Percentiles rank a stretch among this genome's conserved stretches.
phyloP scores from a whole-genome alignment of 2,329 filamentous ascomycete species.

The Karstenula rhodostoma region DNA sequence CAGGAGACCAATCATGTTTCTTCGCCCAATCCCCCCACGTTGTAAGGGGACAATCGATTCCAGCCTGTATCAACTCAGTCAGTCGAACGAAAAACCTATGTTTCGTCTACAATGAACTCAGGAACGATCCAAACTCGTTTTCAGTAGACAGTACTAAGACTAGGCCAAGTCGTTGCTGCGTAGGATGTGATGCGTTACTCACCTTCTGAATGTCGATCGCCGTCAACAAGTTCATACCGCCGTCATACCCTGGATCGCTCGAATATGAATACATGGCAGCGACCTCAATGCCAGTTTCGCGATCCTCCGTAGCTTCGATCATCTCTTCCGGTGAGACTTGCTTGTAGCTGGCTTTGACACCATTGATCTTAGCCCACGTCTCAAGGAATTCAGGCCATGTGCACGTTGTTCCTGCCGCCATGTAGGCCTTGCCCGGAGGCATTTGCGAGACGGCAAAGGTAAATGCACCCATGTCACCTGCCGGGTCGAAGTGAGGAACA shows the following conservation, averaged over 20 bases:
- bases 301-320: slow-evolving; percentile 22
- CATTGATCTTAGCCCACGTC: slow-evolving; percentile 32
- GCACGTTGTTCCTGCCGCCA: slow-evolving; percentile 30
- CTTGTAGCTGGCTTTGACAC: slow-evolving; percentile 17
- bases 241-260: slow-evolving; percentile 42
- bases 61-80: neutral
- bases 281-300: slow-evolving; percentile 23
- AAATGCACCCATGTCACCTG: slow-evolving; percentile 29
- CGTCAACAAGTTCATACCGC: slow-evolving; percentile 19
- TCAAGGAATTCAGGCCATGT: slow-evolving; percentile 32
- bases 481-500: slow-evolving; percentile 25
- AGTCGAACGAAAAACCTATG: neutral
- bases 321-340: slow-evolving; percentile 12
- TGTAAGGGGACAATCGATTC: slow-evolving; percentile 13
- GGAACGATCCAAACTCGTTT: no score
- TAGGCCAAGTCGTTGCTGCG: no score
- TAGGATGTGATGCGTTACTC: neutral
- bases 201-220: slow-evolving; percentile 9
- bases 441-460: slow-evolving; percentile 28
- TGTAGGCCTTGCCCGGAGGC: slow-evolving; percentile 31
- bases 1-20: slow-evolving; percentile 16
- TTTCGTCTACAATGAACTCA: no score
- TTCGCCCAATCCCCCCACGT: slow-evolving; percentile 10
- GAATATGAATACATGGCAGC: slow-evolving; percentile 34
- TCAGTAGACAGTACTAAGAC: no score